These are phyloP conservation scores for Suillus plorans DNA, from an alignment of 768 basidiomycete species.

Conservation along the genomic window DNA sequence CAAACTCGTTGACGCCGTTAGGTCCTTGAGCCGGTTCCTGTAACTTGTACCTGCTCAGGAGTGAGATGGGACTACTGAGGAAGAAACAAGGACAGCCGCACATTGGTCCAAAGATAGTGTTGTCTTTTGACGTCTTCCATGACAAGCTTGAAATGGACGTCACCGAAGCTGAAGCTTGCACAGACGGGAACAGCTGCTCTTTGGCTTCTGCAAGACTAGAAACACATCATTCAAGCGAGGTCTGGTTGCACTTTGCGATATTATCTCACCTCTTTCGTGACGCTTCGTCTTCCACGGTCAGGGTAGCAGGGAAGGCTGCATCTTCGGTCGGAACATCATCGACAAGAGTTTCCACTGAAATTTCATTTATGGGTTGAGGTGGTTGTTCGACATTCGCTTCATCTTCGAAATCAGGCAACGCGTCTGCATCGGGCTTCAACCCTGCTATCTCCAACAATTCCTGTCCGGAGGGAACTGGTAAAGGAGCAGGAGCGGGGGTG, in stretches of 20 bases:
- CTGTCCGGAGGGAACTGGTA: slow-evolving; percentile 33
- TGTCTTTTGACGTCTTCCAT: slow-evolving; percentile 2
- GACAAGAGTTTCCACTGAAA: slow-evolving; percentile 14
- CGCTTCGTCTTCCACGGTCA: slow-evolving; percentile 18
- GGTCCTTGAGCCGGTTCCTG: neutral
- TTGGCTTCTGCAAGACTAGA: slow-evolving; percentile 43
- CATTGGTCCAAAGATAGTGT: slow-evolving; percentile 68
- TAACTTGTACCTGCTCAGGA: slow-evolving; percentile 1
- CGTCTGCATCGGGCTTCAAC: slow-evolving; percentile 37
- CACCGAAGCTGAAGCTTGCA: slow-evolving; percentile 21
- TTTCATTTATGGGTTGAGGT: neutral
- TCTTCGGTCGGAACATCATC: slow-evolving; percentile 8
- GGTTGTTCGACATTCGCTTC: slow-evolving; percentile 24
- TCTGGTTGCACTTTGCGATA: neutral
- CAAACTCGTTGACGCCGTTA: slow-evolving; percentile 20
- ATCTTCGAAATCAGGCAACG: slow-evolving; percentile 62
- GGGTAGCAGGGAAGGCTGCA: slow-evolving; percentile 9
- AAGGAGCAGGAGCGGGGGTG: neutral
- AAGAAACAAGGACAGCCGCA: slow-evolving; percentile 31
- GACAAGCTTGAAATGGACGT: slow-evolving; percentile 42
- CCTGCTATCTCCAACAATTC: slow-evolving; percentile 57
- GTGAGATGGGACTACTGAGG: neutral
- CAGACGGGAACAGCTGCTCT: slow-evolving; percentile 48
- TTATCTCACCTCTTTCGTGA: slow-evolving; percentile 25
- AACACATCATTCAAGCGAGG: slow-evolving; percentile 7